These are phyloP conservation scores for Mucor velutinosus DNA, from an alignment of 371 early-diverging fungal genomes.

Conservation along the genomic window DNA sequence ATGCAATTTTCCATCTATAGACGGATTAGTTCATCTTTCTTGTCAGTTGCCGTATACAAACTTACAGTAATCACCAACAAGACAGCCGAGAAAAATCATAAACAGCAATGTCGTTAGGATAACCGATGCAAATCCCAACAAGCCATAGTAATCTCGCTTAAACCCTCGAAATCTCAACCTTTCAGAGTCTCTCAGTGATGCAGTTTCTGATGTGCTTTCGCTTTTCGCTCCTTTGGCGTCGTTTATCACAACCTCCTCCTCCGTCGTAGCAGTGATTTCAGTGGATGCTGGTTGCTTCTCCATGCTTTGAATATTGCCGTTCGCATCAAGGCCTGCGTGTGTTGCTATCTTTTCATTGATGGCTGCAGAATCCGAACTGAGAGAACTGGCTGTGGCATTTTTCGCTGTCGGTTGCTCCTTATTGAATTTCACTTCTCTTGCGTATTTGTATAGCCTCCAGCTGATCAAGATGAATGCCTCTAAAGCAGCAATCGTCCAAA, in stretches of 20 bases:
- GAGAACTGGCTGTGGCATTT: neutral
- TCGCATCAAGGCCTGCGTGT: neutral
- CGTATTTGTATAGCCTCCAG: conserved; percentile 46
- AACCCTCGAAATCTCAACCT: conserved; percentile 67
- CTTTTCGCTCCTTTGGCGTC: neutral
- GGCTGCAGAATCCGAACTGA: neutral
- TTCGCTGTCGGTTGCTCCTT: neutral
- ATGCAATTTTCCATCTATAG: conserved; percentile 42
- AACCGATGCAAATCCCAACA: conserved; percentile 52
- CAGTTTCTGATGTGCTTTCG: conserved; percentile 16
- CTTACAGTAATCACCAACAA: conserved; percentile 75
- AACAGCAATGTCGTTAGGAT: conserved; percentile 60
- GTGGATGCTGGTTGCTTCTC: conserved; percentile 16
- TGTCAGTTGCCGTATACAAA: neutral
- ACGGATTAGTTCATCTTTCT: neutral
- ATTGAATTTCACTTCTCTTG: conserved; percentile 16
- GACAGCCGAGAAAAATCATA: conserved; percentile 62
- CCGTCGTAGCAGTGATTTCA: neutral
- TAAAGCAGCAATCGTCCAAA: conserved; percentile 43
- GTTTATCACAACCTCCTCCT: neutral
- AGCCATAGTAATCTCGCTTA: conserved; percentile 56
- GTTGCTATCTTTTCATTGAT: neutral
- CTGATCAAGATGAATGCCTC: conserved; percentile 39
- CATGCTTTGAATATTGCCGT: neutral
- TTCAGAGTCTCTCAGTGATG: conserved; percentile 42